Base-by-base conservation (phyloP, 2,329 filamentous ascomycete species). In the Aspergillus terreus region DNA sequence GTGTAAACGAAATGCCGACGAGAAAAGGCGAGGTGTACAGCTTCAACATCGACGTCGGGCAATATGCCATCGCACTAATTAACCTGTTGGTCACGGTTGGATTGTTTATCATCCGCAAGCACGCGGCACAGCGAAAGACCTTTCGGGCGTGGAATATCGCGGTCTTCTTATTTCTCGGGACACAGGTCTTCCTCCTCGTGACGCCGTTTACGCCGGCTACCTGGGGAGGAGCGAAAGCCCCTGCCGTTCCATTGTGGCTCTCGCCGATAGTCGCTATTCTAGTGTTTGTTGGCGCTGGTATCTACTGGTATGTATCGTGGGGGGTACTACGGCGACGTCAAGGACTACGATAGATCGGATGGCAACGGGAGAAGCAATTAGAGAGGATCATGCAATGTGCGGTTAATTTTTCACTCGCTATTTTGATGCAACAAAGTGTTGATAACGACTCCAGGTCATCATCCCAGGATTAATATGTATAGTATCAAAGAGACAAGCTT, bases 101-200 rank as follows among this genome's bases (percentile, higher is more conserved):
- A 2, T 52, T 63, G 4, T 60, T 65, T 30, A 75, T 79, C 52
- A 75, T 84, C 25, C 62, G 65, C 36, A 62, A 56, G 51, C 50
- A 33, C 1, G 43, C 58, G 4, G 55, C 58, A 10, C 51, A 64
- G 5, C 52, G 82, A 80, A 65, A 66, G 75, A 55, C 74, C 76
- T 64, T 64, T 49, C 66, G 68, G 32, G 64, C 70, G 6, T 76
- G 71, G 64, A 63, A 50, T 46, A 50, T 54, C 2, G 54, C 58
- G 1, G 57, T 57, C 35, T 52, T 80, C 40, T 82, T 86, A 68
- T 86, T 85, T 70, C 71, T 83, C 46, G 70, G 81, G 58, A 82
- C 79, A 63, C 85, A 86, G 65, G 68, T 83, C 41, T 84, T 82
- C 59, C 79, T 85, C 47, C 76, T 84, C 33, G 66, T 84, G 7